These are phyloP conservation scores for Cynanchum wilfordii DNA, from an alignment of 257 asterid genomes.

Conservation along the genomic window DNA sequence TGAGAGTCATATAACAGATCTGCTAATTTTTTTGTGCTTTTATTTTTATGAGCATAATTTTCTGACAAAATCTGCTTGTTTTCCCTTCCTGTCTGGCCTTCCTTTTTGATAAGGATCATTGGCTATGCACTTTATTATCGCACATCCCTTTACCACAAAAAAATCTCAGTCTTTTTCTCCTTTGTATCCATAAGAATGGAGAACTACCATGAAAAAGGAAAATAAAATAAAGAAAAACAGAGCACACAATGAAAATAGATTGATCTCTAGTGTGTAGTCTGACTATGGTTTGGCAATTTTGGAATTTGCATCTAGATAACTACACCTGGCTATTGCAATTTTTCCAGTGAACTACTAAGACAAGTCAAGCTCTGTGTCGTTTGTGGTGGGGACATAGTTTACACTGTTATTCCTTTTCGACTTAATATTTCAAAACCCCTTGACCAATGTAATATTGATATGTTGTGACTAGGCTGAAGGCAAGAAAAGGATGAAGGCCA, in stretches of 20 bases:
- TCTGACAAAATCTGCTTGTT: neutral
- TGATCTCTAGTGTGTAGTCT: neutral
- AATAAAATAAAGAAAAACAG: neutral
- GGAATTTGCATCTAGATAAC: neutral
- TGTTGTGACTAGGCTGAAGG: conserved; percentile 77
- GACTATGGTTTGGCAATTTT: neutral
- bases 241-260: neutral
- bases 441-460: neutral
- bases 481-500: conserved; percentile 95
- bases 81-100: neutral
- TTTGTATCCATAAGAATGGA: neutral
- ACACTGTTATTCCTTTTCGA: neutral
- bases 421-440: neutral
- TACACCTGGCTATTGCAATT: neutral
- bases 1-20: neutral
- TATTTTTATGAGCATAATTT: neutral
- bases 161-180: neutral
- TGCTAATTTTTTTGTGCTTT: neutral
- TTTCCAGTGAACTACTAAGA: neutral
- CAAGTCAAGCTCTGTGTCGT: neutral
- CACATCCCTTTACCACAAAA: no score
- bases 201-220: neutral
- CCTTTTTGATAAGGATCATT: neutral
- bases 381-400: neutral
- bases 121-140: no score